Percentiles rank a stretch among this genome's conserved stretches.
Evolutionary conservation across 345 rosid genomes (phyloP).

Genomic region (Kernera saxatilis): DNA sequence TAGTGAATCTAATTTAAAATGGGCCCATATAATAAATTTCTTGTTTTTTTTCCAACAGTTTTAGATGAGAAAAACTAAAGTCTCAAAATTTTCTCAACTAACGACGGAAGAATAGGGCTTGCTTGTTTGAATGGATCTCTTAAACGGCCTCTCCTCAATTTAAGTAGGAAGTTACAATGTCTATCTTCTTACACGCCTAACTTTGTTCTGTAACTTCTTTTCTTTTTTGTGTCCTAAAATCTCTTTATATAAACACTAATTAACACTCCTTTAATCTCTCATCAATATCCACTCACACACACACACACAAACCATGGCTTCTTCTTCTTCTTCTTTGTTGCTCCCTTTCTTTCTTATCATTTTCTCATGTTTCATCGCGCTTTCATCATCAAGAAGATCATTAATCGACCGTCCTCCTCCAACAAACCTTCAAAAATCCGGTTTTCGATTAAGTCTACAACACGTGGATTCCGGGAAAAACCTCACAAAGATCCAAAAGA

Average conservation of each 20-base stretch:
- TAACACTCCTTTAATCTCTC: slow-evolving; percentile 10
- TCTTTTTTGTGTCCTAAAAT: slow-evolving; percentile 2
- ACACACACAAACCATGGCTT: slow-evolving; percentile 22
- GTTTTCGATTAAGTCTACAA: slow-evolving; percentile 44
- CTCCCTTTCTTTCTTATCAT: slow-evolving; percentile 10
- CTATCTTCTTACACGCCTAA: slow-evolving; percentile 29
- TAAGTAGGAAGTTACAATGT: slow-evolving; percentile 29
- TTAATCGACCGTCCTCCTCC: slow-evolving; percentile 20
- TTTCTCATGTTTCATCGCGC: neutral
- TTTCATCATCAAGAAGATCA: slow-evolving; percentile 28
- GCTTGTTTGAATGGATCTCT: slow-evolving; percentile 28
- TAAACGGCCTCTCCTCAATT: slow-evolving; percentile 22
- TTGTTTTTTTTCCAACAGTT: neutral
- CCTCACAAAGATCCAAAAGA: slow-evolving; percentile 63
- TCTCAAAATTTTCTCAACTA: neutral
- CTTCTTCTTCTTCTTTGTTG: slow-evolving; percentile 13
- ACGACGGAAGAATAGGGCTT: slow-evolving; percentile 30
- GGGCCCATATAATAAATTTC: neutral
- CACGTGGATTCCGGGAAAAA: slow-evolving; percentile 75
- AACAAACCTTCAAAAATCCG: slow-evolving; percentile 16
- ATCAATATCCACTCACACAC: neutral
- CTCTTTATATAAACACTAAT: slow-evolving; percentile 23
- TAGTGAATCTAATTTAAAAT: neutral
- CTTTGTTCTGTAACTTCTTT: slow-evolving; percentile 15
- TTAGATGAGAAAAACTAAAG: neutral